Conservation (phyloP, 768 basidiomycete genomes). For the Leccinum longicurvipes region DNA sequence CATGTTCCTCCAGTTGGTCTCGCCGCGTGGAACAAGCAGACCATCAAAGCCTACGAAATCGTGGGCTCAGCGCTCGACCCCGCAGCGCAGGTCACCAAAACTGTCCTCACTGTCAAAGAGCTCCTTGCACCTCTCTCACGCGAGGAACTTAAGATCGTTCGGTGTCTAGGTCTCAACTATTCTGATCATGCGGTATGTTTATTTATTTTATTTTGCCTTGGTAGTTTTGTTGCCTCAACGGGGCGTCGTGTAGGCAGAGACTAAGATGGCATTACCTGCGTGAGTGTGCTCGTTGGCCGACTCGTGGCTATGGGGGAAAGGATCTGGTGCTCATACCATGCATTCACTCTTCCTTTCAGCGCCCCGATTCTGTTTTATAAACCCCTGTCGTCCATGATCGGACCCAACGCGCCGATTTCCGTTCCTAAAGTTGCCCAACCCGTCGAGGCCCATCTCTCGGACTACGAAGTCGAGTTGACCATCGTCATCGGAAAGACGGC, state of each 20-base stretch:
- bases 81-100: slow-evolving; percentile 58
- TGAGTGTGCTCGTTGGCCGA: slow-evolving; percentile 31
- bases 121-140: slow-evolving; percentile 67
- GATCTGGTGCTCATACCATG: neutral
- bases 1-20: slow-evolving; percentile 50
- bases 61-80: slow-evolving; percentile 67
- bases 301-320: neutral
- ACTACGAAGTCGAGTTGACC: slow-evolving; percentile 80
- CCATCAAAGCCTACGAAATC: slow-evolving; percentile 71
- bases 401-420: slow-evolving; percentile 60
- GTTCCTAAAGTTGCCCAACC: slow-evolving; percentile 72
- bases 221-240: neutral
- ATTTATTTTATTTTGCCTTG: neutral
- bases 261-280: slow-evolving; percentile 61
- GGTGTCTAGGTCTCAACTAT: slow-evolving; percentile 81
- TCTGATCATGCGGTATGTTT: slow-evolving; percentile 71
- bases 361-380: slow-evolving; percentile 81
- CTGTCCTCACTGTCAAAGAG: slow-evolving; percentile 64
- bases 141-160: slow-evolving; percentile 64
- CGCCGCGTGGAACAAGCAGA: slow-evolving; percentile 46
- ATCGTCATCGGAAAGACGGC: slow-evolving; percentile 82
- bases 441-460: slow-evolving; percentile 63
- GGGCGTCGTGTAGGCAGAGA: slow-evolving; percentile 50
- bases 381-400: slow-evolving; percentile 65
- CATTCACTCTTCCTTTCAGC: slow-evolving; percentile 28